A percentile compares a stretch with the other conserved stretches of the same genome.
Evolutionary conservation across 129 eudicot genomes (phyloP).

Genomic region (Flaveria linearis): DNA sequence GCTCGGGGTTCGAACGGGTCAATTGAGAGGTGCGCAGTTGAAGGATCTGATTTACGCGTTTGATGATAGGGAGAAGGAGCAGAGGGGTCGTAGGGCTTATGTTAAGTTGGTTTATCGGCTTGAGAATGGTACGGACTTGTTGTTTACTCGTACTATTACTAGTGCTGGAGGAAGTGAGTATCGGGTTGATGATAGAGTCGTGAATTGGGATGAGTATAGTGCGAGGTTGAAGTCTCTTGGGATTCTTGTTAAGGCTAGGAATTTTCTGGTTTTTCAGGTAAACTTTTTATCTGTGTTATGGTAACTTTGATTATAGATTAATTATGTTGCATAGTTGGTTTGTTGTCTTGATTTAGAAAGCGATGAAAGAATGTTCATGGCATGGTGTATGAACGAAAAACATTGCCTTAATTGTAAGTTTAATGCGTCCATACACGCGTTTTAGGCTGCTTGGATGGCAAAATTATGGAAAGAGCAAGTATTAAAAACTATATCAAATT

Average conservation of each 20-base stretch:
- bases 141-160: constrained; percentile 67
- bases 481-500: background rate
- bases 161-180: constrained; percentile 88
- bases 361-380: background rate
- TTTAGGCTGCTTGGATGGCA: background rate
- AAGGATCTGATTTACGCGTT: constrained; percentile 86
- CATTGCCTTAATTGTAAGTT: background rate
- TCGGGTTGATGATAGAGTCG: constrained; percentile 67
- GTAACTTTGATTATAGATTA: constrained; percentile 2
- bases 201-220: constrained; percentile 81
- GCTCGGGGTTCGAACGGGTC: constrained; percentile 94
- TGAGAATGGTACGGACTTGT: constrained; percentile 55
- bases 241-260: constrained; percentile 88
- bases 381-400: background rate
- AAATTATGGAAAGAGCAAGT: constrained; percentile 12
- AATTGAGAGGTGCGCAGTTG: constrained; percentile 84
- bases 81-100: constrained; percentile 77
- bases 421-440: background rate
- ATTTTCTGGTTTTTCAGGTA: constrained; percentile 97
- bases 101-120: constrained; percentile 81
- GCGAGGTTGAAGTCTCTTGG: constrained; percentile 71
- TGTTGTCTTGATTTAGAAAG: background rate
- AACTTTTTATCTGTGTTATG: background rate
- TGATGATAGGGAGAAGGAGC: constrained; percentile 79
- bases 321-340: background rate